Evolutionary conservation across 305 asterid genomes (phyloP).

Genomic region (Solanum hybrid): DNA sequence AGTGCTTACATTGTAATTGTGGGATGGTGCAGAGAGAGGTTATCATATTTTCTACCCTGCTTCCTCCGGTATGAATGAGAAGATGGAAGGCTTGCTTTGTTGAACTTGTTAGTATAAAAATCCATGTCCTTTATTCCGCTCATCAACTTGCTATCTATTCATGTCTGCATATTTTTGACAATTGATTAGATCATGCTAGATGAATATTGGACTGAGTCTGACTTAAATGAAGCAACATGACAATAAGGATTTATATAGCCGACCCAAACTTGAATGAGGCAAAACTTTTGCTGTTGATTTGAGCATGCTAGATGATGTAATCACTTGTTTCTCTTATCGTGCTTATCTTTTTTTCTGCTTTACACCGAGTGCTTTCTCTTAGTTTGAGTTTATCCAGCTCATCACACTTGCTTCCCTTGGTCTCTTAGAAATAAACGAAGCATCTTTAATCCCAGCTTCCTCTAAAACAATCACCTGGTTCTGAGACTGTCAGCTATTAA

Average conservation of each 20-base stretch:
- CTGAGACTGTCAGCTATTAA: background rate
- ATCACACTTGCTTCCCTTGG: background rate
- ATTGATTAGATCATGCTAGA: background rate
- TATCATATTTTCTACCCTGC: background rate
- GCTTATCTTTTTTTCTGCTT: background rate
- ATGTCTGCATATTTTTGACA: background rate
- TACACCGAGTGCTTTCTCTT: background rate
- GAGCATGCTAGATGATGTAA: background rate
- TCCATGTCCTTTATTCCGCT: background rate
- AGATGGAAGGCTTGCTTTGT: background rate
- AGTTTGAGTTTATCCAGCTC: background rate
- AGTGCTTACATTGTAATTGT: background rate
- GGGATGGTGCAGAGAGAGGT: background rate
- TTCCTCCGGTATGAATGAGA: background rate
- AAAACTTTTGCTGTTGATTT: background rate
- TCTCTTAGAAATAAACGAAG: background rate
- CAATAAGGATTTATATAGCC: background rate
- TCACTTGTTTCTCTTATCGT: background rate
- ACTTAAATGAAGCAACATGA: background rate
- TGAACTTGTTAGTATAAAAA: background rate
- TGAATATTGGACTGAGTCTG: background rate
- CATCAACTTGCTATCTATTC: background rate
- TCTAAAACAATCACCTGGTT: background rate
- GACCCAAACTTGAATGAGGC: background rate
- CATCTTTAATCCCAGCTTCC: slow-evolving; percentile 1